Evolutionary conservation across 129 eudicot species (phyloP), one percentile per base, ranked within the genome.

Genomic region (Flaveria robusta): DNA sequence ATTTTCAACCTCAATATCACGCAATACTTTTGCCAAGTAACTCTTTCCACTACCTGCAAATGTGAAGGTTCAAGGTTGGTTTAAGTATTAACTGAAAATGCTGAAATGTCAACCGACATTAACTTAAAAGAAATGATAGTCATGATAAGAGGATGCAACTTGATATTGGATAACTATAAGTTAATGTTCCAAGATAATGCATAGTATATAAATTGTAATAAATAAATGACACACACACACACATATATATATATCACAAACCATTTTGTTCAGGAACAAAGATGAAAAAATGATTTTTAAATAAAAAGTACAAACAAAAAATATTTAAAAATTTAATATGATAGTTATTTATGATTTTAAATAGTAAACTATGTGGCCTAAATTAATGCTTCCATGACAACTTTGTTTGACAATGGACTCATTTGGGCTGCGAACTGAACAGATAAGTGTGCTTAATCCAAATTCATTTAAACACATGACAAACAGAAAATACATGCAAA

Each of bases 41-140:
- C 98, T 93, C 87, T 93, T 93, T 81, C 98, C 98, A 83, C 98
- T 93, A 66, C 98, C 98, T 93, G 85, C 74, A 77, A 85, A n/a
- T 22, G 76, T 50, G 62, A 39, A 74, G 24, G 59, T 27, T 50
- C 55, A 39, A 74, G 24, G 59, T 27, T 39, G 3, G 39, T 4
- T 34, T 64, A 20, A 75, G 42, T 69, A 46, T 59, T 62, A 43
- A 45, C 10, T 43, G 71, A 50, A 18, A 15, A 19, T 54, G 41
- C 11, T 63, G 22, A 15, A 42, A 24, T 59, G 66, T 23, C 66
- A 69, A 18, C 63, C 11, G 27, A 63, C 51, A 14, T 23, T 14
- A 59, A 47, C 26, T 68, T 7, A 19, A 52, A 46, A 79, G 55
- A 50, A 62, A 60, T 24, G 46, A 50, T 16, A 23, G 31, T 29